These are phyloP conservation scores for Irpex lacteus DNA, from an alignment of 1,284 basidiomycete genomes.

Conservation along the genomic window DNA sequence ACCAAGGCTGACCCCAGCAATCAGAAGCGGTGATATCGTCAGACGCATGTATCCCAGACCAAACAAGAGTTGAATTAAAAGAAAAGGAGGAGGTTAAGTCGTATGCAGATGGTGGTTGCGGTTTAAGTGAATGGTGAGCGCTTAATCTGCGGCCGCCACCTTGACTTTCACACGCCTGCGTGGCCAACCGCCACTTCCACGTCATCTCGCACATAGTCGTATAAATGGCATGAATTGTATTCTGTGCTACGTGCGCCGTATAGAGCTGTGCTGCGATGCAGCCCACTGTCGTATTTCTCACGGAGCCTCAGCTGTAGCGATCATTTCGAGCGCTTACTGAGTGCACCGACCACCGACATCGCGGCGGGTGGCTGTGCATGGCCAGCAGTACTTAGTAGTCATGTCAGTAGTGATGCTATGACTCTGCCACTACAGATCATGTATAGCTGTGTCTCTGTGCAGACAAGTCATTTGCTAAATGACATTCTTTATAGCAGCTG, in stretches of 20 bases:
- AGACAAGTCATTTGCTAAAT: background rate
- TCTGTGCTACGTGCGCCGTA: too few relatives aligned
- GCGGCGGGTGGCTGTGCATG: background rate
- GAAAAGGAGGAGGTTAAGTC: slow-evolving; percentile 1
- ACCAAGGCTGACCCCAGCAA: slow-evolving; percentile 16
- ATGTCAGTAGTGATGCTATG: background rate
- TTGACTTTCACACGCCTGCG: background rate
- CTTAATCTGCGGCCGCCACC: background rate
- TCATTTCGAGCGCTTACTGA: too few relatives aligned
- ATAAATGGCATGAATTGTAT: background rate
- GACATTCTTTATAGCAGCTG: too few relatives aligned
- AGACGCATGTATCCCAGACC: slow-evolving; percentile 10
- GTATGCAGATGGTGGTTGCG: background rate
- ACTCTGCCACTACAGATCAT: background rate
- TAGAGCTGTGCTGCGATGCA: too few relatives aligned
- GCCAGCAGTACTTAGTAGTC: background rate
- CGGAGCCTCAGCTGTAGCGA: too few relatives aligned
- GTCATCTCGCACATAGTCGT: background rate
- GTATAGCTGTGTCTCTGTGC: background rate
- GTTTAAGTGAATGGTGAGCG: background rate
- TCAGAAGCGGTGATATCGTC: slow-evolving; percentile 9
- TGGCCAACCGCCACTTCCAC: background rate
- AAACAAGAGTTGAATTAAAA: background rate
- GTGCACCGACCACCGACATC: background rate
- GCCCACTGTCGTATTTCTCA: too few relatives aligned